phyloP scores from a whole-genome alignment of 1,284 basidiomycete genomes.

The Apiotrichum laibachii region DNA sequence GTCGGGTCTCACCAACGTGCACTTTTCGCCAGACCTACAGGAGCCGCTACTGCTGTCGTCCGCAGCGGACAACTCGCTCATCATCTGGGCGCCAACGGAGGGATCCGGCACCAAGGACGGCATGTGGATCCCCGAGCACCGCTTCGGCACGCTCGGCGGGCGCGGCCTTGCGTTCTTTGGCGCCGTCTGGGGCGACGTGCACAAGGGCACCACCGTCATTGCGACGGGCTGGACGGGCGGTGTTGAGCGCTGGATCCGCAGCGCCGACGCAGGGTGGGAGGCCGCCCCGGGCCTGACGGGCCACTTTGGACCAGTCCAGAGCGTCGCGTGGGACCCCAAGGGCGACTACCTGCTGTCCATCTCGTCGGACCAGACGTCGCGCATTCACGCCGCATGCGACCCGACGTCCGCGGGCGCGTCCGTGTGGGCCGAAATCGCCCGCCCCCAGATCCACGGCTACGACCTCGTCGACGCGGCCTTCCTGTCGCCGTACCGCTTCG shows the following conservation, averaged over 20 bases:
- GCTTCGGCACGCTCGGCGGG: conserved; percentile 88
- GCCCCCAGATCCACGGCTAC: conserved; percentile 93
- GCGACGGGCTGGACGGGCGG: conserved; percentile 91
- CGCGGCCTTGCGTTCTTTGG: conserved; percentile 86
- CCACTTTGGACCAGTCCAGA: conserved; percentile 72
- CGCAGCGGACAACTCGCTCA: conserved; percentile 87
- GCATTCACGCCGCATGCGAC: conserved; percentile 66
- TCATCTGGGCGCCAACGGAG: conserved; percentile 67
- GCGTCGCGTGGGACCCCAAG: conserved; percentile 75
- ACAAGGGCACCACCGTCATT: conserved; percentile 58
- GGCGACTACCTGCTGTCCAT: conserved; percentile 80
- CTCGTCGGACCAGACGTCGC: conserved; percentile 82
- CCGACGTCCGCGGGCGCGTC: conserved; percentile 15
- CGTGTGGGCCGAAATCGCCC: conserved; percentile 79
- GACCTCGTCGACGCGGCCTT: conserved; percentile 79
- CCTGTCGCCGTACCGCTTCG: conserved; percentile 70
- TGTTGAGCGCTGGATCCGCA: conserved; percentile 72
- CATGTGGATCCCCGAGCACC: conserved; percentile 82
- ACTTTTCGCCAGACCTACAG: conserved; percentile 62
- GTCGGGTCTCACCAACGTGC: conserved; percentile 78
- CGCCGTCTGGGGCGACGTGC: conserved; percentile 63
- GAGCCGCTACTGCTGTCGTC: conserved; percentile 69
- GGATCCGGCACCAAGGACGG: conserved; percentile 50
- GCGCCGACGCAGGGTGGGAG: conserved; percentile 60
- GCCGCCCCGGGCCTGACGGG: conserved; percentile 75